Base-by-base conservation (phyloP, 371 early-diverging fungal species). In the Haplosporangium sp. region DNA sequence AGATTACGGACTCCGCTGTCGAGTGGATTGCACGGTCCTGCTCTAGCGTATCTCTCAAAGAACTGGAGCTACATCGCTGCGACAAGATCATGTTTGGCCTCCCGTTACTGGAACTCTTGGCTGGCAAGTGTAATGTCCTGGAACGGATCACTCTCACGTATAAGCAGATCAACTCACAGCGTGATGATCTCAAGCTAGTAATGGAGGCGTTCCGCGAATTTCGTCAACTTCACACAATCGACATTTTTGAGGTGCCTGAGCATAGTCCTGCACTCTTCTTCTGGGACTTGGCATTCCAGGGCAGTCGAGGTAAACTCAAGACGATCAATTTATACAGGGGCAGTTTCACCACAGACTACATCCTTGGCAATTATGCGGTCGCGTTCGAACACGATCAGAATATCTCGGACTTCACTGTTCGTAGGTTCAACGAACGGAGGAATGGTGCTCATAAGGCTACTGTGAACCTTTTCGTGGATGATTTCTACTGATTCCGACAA, bases 121-220 rank as follows among this genome's bases (percentile, higher is more conserved):
- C 77, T 4, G 55, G 40, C 21, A 62, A 67, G 47, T 76, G 71
- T 20, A 45, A 53, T 16, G 56, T 76, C 41, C 65, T 76, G 14
- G 62, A 76, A 18, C 71, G 77, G 20, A n/a, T 76, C 40, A 67
- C 77, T 6, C 60, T 76, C 18, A 59, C 64, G 9, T 76, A 76
- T 64, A 76, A 71, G 43, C 77, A 76, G 64, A 76, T 76, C 67
- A 76, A 76, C 43, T 66, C 77, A 1, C 59, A 55, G 23, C 58
- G 77, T n/a, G 77, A 76, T 18, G 77, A 76, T 55, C 72, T 76
- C 46, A 76, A 76, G 48, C 47, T 76, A 51, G 77, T 76, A 18
- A 76, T 76, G 77, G 77, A 76, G 23, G 77, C 77, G 37, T 76
- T 76, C 43, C 77, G 77, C 0, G 51, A 76, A 51, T 76, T 76